Percentiles rank a stretch among this genome's conserved stretches.
phyloP scores from a whole-genome alignment of 202 grass and related monocot species.

The Bolboschoenoplectus hybrid region DNA sequence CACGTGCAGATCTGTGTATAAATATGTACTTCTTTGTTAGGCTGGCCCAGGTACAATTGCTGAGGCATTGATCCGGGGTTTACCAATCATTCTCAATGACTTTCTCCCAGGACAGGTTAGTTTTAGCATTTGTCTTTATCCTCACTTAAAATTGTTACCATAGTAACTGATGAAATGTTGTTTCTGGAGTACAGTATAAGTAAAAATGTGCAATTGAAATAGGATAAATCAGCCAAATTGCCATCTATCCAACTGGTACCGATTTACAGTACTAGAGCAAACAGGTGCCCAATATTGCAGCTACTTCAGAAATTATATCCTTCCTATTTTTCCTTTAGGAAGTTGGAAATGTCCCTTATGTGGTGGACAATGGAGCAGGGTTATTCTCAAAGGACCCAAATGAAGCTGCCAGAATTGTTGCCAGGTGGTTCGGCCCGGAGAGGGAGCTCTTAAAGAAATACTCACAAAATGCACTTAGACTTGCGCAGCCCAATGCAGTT shows the following conservation, averaged over 20 bases:
- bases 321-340: slow-evolving; percentile 48
- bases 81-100: slow-evolving; percentile 84
- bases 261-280: slow-evolving; percentile 30
- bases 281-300: slow-evolving; percentile 14
- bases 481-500: slow-evolving; percentile 75
- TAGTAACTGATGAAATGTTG: not conserved
- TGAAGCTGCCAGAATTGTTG: slow-evolving; percentile 59
- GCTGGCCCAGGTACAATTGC: slow-evolving; percentile 90
- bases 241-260: not conserved
- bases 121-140: not conserved
- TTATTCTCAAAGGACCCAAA: slow-evolving; percentile 63
- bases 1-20: not conserved
- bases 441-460: slow-evolving; percentile 43
- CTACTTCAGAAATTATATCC: not conserved
- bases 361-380: slow-evolving; percentile 76
- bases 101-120: slow-evolving; percentile 82
- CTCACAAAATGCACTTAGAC: slow-evolving; percentile 59
- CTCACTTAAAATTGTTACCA: not conserved
- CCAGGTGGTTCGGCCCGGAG: slow-evolving; percentile 56
- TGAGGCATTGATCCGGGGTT: slow-evolving; percentile 73
- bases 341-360: slow-evolving; percentile 82
- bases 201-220: not conserved
- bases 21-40: slow-evolving; percentile 38
- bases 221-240: not conserved
- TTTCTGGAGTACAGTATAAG: not conserved